Base-by-base conservation (phyloP, 768 basidiomycete genomes). In the Suillus variegatus region DNA sequence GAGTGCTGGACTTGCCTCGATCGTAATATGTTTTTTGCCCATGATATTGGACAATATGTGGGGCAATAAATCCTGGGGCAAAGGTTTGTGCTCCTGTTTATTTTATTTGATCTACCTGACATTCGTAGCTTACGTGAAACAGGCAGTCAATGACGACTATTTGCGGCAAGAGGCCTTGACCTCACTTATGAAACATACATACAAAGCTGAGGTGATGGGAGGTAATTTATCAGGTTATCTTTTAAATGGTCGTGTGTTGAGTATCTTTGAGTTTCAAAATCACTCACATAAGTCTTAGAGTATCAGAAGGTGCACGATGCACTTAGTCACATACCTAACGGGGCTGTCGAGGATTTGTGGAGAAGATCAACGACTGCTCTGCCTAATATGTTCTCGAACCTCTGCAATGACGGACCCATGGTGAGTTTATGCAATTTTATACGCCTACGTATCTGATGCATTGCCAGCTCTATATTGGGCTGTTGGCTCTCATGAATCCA, bases 401-500 rank as follows among this genome's bases (percentile, higher is more conserved):
- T 74, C n/a, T 68, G 66, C 40, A 63, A 65, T 1, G 71, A 75
- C 22, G 61, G 52, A 10, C 69, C 74, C 3, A 63, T 62, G 22
- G 73, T 73, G 54, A 38, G 69, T 61, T 16, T 5, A 7, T 7
- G 13, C 6, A 25, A 25, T 8, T 5, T 43, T 51, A 8, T 46
- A 13, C 36, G 9, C 10, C 2, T 20, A n/a, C 8, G 1, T 46
- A 28, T 40, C 22, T 52, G 22, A 57, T n/a, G 28, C 22, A 25
- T 56, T 40, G 16, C 8, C 20, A 74, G 74, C 61, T 77, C n/a
- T 78, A 75, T 62, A 72, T 74, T 44, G 75, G 73, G 20, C 63
- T 72, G 28, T 62, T 70, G 36, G 73, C 75, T 18, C 61, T 78
- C 38, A 51, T 72, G 16, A 43, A 25, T 36, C 77, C 77, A 16